phyloP scores from a whole-genome alignment of 148 eudicot species.

The Euryodendron excelsum region DNA sequence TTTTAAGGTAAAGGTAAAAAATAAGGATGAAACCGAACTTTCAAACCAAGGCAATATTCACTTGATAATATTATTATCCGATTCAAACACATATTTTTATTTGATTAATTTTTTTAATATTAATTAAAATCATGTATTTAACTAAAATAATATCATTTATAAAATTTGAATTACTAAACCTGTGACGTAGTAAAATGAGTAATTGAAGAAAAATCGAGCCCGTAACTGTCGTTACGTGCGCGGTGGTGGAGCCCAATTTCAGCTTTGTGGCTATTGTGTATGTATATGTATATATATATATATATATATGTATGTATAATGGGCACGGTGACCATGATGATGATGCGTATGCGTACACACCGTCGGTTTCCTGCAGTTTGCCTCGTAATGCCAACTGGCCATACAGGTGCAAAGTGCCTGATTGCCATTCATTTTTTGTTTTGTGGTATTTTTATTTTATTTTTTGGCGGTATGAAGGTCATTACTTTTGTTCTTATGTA shows the following conservation, averaged over 20 bases:
- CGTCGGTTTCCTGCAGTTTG: neutral
- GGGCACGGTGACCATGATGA: neutral
- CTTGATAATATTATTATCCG: neutral
- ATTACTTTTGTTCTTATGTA: neutral
- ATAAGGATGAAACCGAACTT: neutral
- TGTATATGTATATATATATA: no score
- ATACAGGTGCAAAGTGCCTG: neutral
- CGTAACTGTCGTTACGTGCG: neutral
- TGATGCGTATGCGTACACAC: neutral
- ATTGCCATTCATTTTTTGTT: neutral
- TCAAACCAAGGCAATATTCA: neutral
- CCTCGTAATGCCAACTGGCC: neutral
- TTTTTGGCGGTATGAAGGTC: neutral
- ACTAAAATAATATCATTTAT: no score
- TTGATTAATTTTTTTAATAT: no score
- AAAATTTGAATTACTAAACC: neutral
- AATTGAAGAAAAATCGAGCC: neutral
- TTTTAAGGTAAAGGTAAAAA: neutral
- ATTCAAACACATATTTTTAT: no score
- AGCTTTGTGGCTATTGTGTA: neutral
- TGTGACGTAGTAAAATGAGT: neutral
- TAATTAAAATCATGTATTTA: no score
- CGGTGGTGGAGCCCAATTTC: neutral
- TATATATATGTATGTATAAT: no score
- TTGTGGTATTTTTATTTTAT: neutral